Evolutionary conservation across 768 basidiomycete species (phyloP).

Genomic region (Phanerodontia chrysosporium): DNA sequence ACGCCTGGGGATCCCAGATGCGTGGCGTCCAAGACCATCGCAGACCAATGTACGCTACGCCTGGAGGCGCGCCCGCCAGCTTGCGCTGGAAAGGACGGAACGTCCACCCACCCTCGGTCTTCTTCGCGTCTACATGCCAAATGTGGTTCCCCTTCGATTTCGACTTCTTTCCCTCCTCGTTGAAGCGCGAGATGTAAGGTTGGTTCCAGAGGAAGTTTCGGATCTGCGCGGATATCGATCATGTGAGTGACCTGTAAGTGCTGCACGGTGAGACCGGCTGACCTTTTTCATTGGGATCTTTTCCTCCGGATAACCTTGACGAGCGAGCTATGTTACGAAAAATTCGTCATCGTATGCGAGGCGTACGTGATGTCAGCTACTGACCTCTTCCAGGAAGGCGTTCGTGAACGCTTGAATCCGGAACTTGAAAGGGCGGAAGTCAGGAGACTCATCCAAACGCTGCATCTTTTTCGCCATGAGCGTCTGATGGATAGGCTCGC

Average conservation of each 20-base stretch:
- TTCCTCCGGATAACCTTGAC: constrained; percentile 86
- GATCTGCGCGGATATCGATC: constrained; percentile 43
- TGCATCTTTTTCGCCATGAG: constrained; percentile 99
- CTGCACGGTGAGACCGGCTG: constrained; percentile 21
- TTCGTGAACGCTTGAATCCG: constrained; percentile 97
- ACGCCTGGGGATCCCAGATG: constrained; percentile 95
- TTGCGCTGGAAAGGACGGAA: constrained; percentile 88
- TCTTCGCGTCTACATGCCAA: constrained; percentile 98
- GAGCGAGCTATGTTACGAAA: constrained; percentile 59
- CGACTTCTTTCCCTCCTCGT: constrained; percentile 98
- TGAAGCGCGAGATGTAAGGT: constrained; percentile 91
- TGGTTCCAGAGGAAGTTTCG: constrained; percentile 96
- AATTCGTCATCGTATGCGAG: constrained; percentile 7
- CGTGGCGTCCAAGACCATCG: constrained; percentile 89
- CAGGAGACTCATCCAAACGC: constrained; percentile 89
- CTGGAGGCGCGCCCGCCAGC: constrained; percentile 78
- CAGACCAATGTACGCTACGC: constrained; percentile 76
- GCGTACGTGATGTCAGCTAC: constrained; percentile 19
- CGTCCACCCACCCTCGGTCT: constrained; percentile 73
- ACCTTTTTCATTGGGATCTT: constrained; percentile 98
- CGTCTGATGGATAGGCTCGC: constrained; percentile 95
- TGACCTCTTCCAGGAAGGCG: constrained; percentile 88
- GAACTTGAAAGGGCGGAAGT: constrained; percentile 99
- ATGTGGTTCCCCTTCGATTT: constrained; percentile 99
- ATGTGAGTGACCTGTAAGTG: neutral